phyloP scores from a whole-genome alignment of 2,329 filamentous ascomycete species.

The Leptographium wingfieldii region DNA sequence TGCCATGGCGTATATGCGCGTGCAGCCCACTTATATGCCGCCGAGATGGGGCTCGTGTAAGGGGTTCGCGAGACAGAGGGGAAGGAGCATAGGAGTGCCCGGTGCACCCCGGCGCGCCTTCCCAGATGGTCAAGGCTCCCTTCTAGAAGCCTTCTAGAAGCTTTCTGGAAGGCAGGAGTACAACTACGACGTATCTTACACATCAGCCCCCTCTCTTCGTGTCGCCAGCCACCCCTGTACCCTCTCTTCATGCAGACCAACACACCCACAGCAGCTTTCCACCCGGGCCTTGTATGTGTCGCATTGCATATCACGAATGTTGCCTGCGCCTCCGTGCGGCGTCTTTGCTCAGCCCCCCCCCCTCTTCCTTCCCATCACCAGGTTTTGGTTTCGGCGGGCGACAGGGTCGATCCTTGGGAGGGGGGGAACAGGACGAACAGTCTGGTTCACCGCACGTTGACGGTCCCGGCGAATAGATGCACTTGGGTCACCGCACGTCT shows the following conservation, averaged over 20 bases:
- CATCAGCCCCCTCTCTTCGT: too few relatives aligned
- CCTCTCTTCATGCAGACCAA: background rate
- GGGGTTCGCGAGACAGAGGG: background rate
- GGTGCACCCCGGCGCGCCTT: background rate
- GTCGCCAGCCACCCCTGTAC: background rate
- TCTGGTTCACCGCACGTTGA: too few relatives aligned
- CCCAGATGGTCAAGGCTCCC: background rate
- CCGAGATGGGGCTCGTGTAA: background rate
- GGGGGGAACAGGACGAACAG: too few relatives aligned
- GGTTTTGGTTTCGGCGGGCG: too few relatives aligned
- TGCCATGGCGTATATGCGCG: background rate
- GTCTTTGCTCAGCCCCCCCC: background rate
- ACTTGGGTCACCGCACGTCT: too few relatives aligned
- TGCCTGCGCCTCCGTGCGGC: background rate
- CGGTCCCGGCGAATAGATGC: too few relatives aligned
- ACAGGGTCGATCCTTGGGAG: too few relatives aligned
- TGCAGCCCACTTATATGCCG: background rate
- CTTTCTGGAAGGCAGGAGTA: background rate
- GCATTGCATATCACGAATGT: too few relatives aligned
- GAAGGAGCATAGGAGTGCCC: background rate
- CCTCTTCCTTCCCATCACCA: background rate
- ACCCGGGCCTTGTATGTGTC: too few relatives aligned
- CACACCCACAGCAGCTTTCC: too few relatives aligned
- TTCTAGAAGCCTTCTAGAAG: conserved; percentile 3
- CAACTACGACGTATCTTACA: background rate